Conservation (phyloP, 441 rosid species). For the Populus hybrid region DNA sequence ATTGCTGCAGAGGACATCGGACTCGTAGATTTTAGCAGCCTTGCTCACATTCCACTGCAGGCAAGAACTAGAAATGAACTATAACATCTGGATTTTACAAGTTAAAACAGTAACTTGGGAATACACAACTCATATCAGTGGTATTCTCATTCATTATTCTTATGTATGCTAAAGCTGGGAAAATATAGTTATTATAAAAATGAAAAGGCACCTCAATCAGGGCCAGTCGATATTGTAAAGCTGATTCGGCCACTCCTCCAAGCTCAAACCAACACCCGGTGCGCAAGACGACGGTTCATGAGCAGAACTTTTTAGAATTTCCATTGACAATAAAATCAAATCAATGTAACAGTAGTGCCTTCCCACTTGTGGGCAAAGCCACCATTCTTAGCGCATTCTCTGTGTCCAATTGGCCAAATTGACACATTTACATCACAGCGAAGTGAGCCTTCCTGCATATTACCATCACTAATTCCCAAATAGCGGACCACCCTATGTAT, state of each 20-base stretch:
- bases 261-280: background rate
- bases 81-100: background rate
- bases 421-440: conserved; percentile 93
- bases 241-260: background rate
- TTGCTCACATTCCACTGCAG: too few species aligned
- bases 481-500: conserved; percentile 84
- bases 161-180: background rate
- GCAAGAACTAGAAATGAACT: too few species aligned
- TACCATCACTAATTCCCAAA: conserved; percentile 85
- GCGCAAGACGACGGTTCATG: background rate
- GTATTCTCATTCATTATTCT: background rate
- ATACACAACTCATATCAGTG: background rate
- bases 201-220: background rate
- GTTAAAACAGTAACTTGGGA: background rate
- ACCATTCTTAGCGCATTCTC: background rate
- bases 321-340: background rate
- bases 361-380: background rate
- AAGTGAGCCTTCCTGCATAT: conserved; percentile 97
- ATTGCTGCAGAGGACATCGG: too few species aligned
- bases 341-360: background rate
- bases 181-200: background rate
- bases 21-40: too few species aligned
- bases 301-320: background rate
- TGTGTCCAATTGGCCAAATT: conserved; percentile 73
- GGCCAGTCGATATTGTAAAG: background rate